Conservation (phyloP, 176 grass and related monocot species). For the Musa beccarii region DNA sequence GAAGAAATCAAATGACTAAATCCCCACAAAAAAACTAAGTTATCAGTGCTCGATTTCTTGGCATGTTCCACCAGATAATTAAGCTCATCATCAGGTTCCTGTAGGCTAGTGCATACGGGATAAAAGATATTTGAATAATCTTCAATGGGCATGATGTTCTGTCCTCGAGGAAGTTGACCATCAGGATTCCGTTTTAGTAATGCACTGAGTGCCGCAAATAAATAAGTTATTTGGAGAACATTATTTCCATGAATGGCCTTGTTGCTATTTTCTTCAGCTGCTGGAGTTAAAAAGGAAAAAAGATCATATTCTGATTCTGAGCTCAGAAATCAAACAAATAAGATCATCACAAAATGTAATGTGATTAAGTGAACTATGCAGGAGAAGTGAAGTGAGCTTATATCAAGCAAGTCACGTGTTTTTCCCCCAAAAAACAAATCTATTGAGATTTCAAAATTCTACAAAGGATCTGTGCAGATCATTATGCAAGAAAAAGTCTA, state of each 20-base stretch:
- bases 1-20: slow-evolving; percentile 30
- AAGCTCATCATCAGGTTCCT: slow-evolving; percentile 37
- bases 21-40: slow-evolving; percentile 73
- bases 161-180: slow-evolving; percentile 15
- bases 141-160: slow-evolving; percentile 39
- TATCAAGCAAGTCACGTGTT: neutral
- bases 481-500: too few relatives aligned
- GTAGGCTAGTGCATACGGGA: slow-evolving; percentile 25
- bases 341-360: neutral
- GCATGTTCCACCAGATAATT: slow-evolving; percentile 22
- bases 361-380: neutral
- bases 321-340: neutral
- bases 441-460: too few relatives aligned
- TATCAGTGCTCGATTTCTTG: slow-evolving; percentile 29
- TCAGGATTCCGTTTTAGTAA: slow-evolving; percentile 42
- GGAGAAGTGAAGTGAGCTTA: neutral
- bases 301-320: neutral
- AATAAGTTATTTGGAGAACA: slow-evolving; percentile 60
- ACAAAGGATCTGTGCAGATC: too few relatives aligned
- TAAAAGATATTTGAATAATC: slow-evolving; percentile 64
- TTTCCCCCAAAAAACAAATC: too few relatives aligned
- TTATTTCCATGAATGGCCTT: slow-evolving; percentile 50
- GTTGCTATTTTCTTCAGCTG: slow-evolving; percentile 39
- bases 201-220: slow-evolving; percentile 65
- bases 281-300: neutral